Evolutionary conservation across 2,329 filamentous ascomycete genomes (phyloP).

Genomic region (Ophiocordyceps unilateralis): DNA sequence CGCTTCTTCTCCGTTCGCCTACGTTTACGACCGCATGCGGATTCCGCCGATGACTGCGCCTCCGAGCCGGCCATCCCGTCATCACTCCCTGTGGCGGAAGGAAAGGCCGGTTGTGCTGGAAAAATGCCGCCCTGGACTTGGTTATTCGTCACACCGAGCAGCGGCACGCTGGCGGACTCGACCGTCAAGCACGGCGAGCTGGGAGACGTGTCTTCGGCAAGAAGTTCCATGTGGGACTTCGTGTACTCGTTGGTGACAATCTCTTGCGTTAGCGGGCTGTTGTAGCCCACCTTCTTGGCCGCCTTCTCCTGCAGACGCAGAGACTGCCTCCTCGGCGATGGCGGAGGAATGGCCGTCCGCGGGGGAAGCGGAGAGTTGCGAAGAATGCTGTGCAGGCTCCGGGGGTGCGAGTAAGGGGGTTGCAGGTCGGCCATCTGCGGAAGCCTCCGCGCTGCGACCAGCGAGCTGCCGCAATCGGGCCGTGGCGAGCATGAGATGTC

Average conservation of each 20-base stretch:
- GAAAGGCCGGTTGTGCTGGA: neutral
- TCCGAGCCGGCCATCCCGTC: neutral
- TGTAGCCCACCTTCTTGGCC: slow-evolving; percentile 40
- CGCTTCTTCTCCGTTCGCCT: slow-evolving; percentile 41
- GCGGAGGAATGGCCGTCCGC: slow-evolving; percentile 28
- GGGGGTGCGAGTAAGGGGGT: slow-evolving; percentile 39
- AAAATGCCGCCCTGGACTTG: neutral
- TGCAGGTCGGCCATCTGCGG: neutral
- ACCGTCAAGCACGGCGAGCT: slow-evolving; percentile 18
- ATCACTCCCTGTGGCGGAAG: neutral
- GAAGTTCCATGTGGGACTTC: slow-evolving; percentile 45
- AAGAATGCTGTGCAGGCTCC: slow-evolving; percentile 43
- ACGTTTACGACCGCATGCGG: slow-evolving; percentile 31
- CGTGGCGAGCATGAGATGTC: slow-evolving; percentile 9
- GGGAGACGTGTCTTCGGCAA: slow-evolving; percentile 38
- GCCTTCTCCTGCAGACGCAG: slow-evolving; percentile 35
- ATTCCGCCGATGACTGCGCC: slow-evolving; percentile 14
- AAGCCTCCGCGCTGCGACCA: no score
- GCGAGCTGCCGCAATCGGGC: no score
- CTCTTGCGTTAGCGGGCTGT: slow-evolving; percentile 44
- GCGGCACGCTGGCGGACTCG: slow-evolving; percentile 24
- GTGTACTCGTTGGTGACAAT: slow-evolving; percentile 46
- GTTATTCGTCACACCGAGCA: neutral
- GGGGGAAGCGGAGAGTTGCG: slow-evolving; percentile 48
- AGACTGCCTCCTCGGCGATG: slow-evolving; percentile 36